Evolutionary conservation across 305 asterid genomes (phyloP).

Genomic region (Fraxinus albicans): DNA sequence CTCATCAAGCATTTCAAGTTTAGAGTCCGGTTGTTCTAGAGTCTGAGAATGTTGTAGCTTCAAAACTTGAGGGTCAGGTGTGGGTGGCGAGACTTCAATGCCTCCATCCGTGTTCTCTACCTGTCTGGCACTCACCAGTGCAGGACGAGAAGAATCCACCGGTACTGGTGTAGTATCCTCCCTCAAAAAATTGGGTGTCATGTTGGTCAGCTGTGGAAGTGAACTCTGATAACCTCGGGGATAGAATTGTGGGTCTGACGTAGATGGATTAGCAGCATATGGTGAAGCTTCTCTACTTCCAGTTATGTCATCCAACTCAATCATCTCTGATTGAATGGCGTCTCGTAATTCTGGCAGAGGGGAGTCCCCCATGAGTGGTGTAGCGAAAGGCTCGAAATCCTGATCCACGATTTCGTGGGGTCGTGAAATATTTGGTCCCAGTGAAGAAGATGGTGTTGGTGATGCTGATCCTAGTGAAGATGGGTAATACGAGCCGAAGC

Average conservation of each 20-base stretch:
- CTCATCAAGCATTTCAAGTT: constrained; percentile 22
- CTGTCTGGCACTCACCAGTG: constrained; percentile 27
- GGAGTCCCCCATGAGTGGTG: constrained; percentile 43
- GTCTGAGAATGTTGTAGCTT: constrained; percentile 22
- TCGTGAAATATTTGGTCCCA: constrained; percentile 38
- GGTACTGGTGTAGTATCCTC: neutral
- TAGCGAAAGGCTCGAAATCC: constrained; percentile 41
- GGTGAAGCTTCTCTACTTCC: constrained; percentile 68
- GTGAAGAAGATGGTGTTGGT: constrained; percentile 46
- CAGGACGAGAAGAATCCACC: neutral
- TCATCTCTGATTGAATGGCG: constrained; percentile 58
- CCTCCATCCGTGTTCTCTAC: constrained; percentile 39
- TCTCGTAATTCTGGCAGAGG: constrained; percentile 49
- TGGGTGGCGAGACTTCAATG: constrained; percentile 30
- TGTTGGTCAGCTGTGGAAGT: constrained; percentile 16
- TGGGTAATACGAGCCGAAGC: constrained; percentile 31
- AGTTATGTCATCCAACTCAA: constrained; percentile 56
- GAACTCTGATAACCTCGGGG: constrained; percentile 24
- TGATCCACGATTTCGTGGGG: constrained; percentile 39
- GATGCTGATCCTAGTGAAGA: constrained; percentile 34
- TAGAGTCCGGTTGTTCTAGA: constrained; percentile 24
- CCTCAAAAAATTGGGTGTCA: neutral
- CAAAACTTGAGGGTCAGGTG: constrained; percentile 22
- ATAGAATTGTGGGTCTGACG: constrained; percentile 32
- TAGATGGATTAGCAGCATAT: constrained; percentile 35